Percentiles rank a stretch among this genome's conserved stretches.
Evolutionary conservation across 2,329 filamentous ascomycete species (phyloP).

Genomic region (Phialocephala subalpina): DNA sequence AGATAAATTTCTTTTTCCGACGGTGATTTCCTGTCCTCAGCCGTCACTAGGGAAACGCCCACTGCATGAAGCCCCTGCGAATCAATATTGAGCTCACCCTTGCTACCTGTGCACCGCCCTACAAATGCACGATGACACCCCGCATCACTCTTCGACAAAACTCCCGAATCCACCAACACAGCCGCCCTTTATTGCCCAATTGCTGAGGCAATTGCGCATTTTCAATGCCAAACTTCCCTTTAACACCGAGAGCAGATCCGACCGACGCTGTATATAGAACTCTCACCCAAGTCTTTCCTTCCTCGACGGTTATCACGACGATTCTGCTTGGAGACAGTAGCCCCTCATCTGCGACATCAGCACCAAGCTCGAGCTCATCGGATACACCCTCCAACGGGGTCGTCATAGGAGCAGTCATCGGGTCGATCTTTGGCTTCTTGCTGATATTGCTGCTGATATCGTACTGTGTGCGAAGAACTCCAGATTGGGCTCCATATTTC

Average conservation of each 20-base stretch:
- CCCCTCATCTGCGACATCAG: conserved; percentile 13
- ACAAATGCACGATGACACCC: conserved; percentile 14
- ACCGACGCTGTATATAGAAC: conserved; percentile 17
- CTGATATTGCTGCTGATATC: conserved; percentile 21
- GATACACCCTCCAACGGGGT: conserved; percentile 17
- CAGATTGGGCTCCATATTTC: conserved; percentile 21
- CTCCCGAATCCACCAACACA: conserved; percentile 1
- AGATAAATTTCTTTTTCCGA: conserved; percentile 1
- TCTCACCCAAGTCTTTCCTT: conserved; percentile 11
- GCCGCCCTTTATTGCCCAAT: conserved; percentile 13
- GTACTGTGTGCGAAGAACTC: conserved; percentile 21
- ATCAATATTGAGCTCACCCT: conserved; percentile 1
- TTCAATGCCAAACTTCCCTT: conserved; percentile 18
- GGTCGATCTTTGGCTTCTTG: conserved; percentile 27
- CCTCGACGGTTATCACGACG: conserved; percentile 17
- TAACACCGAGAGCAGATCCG: conserved; percentile 25
- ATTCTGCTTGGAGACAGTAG: conserved; percentile 20
- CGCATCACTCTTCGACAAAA: not conserved
- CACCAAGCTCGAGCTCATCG: conserved; percentile 18
- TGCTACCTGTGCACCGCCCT: conserved; percentile 7
- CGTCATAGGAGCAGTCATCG: conserved; percentile 25
- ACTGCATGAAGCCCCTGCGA: conserved; percentile 8
- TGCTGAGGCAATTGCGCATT: conserved; percentile 3
- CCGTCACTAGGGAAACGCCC: conserved; percentile 7
- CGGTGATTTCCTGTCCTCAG: not conserved